Percentiles rank a stretch among this genome's conserved stretches.
Evolutionary conservation across 371 early-diverging fungal species (phyloP).

Genomic region (Mucor irregularis): DNA sequence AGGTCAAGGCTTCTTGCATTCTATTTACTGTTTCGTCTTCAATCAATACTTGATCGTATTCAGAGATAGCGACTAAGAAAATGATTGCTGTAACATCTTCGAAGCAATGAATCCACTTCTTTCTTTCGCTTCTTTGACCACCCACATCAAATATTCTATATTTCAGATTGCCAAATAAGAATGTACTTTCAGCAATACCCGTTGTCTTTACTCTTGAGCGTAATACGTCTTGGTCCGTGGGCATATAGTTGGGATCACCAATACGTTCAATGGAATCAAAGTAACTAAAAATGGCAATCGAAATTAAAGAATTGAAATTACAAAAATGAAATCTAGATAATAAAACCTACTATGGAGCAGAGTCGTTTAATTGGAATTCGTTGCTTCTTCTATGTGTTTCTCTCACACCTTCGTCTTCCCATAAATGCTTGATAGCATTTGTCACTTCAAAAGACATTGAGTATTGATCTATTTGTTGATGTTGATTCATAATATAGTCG

Average conservation of each 20-base stretch:
- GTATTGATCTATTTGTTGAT: slow-evolving; percentile 83
- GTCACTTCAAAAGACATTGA: slow-evolving; percentile 76
- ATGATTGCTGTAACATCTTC: slow-evolving; percentile 96
- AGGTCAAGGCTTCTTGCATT: slow-evolving; percentile 94
- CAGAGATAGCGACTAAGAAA: slow-evolving; percentile 91
- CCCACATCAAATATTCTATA: slow-evolving; percentile 96
- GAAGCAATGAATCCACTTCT: slow-evolving; percentile 96
- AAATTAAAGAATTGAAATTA: too few species aligned
- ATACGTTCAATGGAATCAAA: slow-evolving; percentile 93
- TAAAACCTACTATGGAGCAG: slow-evolving; percentile 88
- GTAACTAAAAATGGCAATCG: slow-evolving; percentile 54
- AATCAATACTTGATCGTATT: slow-evolving; percentile 95
- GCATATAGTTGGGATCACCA: slow-evolving; percentile 72
- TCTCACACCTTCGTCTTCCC: slow-evolving; percentile 83
- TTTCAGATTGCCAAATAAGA: slow-evolving; percentile 81
- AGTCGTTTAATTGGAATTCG: slow-evolving; percentile 95
- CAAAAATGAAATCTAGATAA: too few species aligned
- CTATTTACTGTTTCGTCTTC: slow-evolving; percentile 97
- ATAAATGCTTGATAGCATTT: slow-evolving; percentile 75
- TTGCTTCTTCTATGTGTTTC: slow-evolving; percentile 82
- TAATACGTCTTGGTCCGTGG: slow-evolving; percentile 89
- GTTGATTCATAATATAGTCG: slow-evolving; percentile 74
- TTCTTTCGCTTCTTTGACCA: slow-evolving; percentile 92
- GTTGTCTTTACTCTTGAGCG: slow-evolving; percentile 90
- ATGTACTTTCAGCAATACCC: slow-evolving; percentile 87